Percentiles rank a stretch among this genome's conserved stretches.
Evolutionary conservation across 106 monocot species (phyloP).

Genomic region (Narthecium ossifragum): DNA sequence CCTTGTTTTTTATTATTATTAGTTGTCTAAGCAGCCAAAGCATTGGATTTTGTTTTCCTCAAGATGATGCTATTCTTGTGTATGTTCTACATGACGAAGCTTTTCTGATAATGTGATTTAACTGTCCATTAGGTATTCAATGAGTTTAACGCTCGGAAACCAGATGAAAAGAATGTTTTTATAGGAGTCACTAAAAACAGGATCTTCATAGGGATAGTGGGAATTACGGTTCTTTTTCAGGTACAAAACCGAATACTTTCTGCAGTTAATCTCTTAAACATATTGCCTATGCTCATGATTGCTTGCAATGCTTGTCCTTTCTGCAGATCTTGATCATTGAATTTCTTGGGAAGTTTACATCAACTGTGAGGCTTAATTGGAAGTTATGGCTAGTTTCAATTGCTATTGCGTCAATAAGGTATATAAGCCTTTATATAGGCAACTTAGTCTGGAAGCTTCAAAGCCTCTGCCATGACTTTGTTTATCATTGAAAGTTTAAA

Average conservation of each 20-base stretch:
- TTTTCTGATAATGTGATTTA: no score
- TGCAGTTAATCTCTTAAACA: not conserved
- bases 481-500: not conserved
- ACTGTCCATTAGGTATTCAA: slow-evolving; percentile 69
- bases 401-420: slow-evolving; percentile 72
- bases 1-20: no score
- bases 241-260: slow-evolving; percentile 7
- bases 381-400: slow-evolving; percentile 74
- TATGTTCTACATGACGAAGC: no score
- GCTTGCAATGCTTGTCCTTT: not conserved
- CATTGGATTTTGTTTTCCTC: no score
- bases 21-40: no score
- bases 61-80: no score
- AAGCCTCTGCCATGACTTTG: no score
- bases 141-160: slow-evolving; percentile 96
- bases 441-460: no score
- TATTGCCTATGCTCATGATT: no score
- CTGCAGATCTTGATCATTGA: slow-evolving; percentile 75
- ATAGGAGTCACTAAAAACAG: slow-evolving; percentile 63
- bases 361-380: slow-evolving; percentile 72
- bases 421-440: not conserved
- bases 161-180: slow-evolving; percentile 82
- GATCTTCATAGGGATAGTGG: slow-evolving; percentile 79
- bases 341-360: slow-evolving; percentile 81
- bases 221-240: slow-evolving; percentile 65